Conservation (phyloP, 1,139 yeast species). For the Candida dubliniensis region DNA sequence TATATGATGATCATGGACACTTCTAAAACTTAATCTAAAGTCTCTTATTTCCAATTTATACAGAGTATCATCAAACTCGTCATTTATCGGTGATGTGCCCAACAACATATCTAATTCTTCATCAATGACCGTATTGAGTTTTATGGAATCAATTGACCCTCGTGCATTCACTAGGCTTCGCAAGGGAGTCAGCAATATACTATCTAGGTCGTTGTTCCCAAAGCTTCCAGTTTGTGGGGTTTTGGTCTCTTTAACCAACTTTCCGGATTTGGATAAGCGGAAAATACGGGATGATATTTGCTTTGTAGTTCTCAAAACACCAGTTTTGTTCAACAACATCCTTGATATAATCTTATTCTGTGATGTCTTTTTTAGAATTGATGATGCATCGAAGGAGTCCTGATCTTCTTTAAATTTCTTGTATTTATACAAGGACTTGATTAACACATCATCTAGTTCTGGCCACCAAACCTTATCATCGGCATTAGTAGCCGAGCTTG, state of each 20-base stretch:
- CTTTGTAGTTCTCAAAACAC: slow-evolving; percentile 37
- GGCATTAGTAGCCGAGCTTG: slow-evolving; percentile 12
- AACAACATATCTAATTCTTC: slow-evolving; percentile 27
- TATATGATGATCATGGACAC: slow-evolving; percentile 3
- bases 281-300: slow-evolving; percentile 40
- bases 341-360: slow-evolving; percentile 45
- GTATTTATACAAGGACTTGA: slow-evolving; percentile 39
- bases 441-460: slow-evolving; percentile 37
- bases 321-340: slow-evolving; percentile 42
- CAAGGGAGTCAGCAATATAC: slow-evolving; percentile 26
- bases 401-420: slow-evolving; percentile 33
- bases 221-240: slow-evolving; percentile 14
- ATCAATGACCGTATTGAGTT: slow-evolving; percentile 24
- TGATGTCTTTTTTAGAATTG: slow-evolving; percentile 34
- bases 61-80: slow-evolving; percentile 12
- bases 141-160: slow-evolving; percentile 16
- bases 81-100: slow-evolving; percentile 27
- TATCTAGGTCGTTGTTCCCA: slow-evolving; percentile 23
- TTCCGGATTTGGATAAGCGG: slow-evolving; percentile 23
- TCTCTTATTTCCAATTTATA: slow-evolving; percentile 14
- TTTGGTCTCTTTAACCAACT: slow-evolving; percentile 15
- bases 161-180: slow-evolving; percentile 22
- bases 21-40: slow-evolving; percentile 13
- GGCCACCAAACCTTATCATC: slow-evolving; percentile 40
- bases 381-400: slow-evolving; percentile 19